phyloP scores from a whole-genome alignment of 768 basidiomycete genomes.

The Pleurotus citrinopileatus region DNA sequence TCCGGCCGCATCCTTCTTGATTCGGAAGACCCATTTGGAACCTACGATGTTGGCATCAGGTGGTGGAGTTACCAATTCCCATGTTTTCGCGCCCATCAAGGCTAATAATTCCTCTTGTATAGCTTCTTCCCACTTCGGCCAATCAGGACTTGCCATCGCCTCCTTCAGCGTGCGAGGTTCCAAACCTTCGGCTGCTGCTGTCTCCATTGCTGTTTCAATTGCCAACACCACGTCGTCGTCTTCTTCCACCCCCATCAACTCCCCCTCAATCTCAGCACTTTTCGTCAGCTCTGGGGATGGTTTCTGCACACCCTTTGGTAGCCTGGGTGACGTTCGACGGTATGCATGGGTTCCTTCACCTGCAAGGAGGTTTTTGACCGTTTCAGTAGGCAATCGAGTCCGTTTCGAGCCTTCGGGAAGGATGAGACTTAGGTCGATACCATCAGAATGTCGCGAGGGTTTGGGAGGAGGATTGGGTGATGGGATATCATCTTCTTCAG shows the following conservation, averaged over 20 bases:
- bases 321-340: neutral
- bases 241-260: constrained; percentile 10
- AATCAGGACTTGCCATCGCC: constrained; percentile 14
- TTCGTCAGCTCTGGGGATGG: neutral
- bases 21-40: constrained; percentile 35
- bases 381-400: neutral
- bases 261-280: neutral
- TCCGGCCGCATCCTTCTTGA: constrained; percentile 35
- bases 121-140: constrained; percentile 19
- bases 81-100: constrained; percentile 32
- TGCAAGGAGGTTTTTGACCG: neutral
- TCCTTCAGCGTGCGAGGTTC: constrained; percentile 17
- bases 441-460: neutral
- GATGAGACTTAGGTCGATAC: neutral
- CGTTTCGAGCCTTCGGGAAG: neutral
- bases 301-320: neutral
- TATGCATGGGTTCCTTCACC: neutral
- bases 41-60: constrained; percentile 27
- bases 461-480: neutral
- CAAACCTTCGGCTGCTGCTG: constrained; percentile 13
- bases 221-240: constrained; percentile 15
- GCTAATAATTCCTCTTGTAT: constrained; percentile 19
- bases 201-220: no score
- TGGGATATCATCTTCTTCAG: neutral
- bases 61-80: constrained; percentile 24